Evolutionary conservation across 148 eudicot genomes (phyloP), one percentile per base, ranked within the genome.

Genomic region (Mesembryanthemum crystallinum): DNA sequence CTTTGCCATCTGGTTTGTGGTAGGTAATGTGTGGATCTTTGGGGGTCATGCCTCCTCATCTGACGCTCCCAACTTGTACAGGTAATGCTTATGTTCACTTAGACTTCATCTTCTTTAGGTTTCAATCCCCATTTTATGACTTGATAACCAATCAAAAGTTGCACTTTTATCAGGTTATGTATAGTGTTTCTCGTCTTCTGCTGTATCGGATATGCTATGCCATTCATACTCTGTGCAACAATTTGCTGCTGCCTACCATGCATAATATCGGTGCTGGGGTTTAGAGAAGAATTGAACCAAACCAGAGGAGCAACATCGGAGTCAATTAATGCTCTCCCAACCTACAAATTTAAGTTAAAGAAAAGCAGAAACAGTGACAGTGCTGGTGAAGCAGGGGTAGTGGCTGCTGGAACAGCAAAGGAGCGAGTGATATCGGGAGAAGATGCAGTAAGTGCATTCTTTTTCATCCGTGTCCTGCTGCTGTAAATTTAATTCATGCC

Each of bases 1-100:
- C 92, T 94, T 94, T 80, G 98, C 98, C 4, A 86, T 92, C 72
- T 94, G 98, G 98, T 94, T 94, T 77, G 98, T 94, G 81, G 92
- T 94, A 78, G 98, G 98, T 33, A 94, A 91, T 67, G 98, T 94
- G 68, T 94, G 98, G 98, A 83, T 94, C 82, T 94, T 94, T 83
- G 98, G 98, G 42, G 98, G 98, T 30, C 97, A 89, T 82, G 83
- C 98, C 69, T 90, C 98, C 76, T 77, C 92, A 21, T 57, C 88
- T 54, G 98, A 87, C 58, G 98, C 98, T 82, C 97, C 97, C 59
- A 90, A 87, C 82, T 84, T 94, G 88, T 94, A 94, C 89, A 90
- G 93, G 98, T 94, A 82, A 8, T 64, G 68, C 23, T 59, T 13
- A 21, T 29, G 32, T 69, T 72, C 47, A 15, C 66, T 76, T 25